Base-by-base conservation (phyloP, 2,329 filamentous ascomycete genomes). In the Aureobasidium sp. region DNA sequence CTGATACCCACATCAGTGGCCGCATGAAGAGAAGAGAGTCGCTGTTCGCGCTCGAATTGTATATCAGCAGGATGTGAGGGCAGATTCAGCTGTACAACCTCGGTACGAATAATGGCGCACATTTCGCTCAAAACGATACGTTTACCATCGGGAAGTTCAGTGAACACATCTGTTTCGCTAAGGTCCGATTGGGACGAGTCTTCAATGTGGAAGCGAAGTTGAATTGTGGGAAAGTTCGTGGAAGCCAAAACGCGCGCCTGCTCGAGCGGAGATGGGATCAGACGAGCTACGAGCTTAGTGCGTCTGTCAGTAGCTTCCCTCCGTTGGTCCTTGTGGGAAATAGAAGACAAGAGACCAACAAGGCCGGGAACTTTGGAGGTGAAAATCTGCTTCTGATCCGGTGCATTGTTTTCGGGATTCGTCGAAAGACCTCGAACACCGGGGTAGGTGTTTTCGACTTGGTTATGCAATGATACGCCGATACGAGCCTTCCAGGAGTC, bases 61-160 rank as follows among this genome's bases (percentile, higher is more conserved):
- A 64, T 6, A 31, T 64, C 63, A 25, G 55, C 57, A n/a, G 58
- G 15, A 11, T 46, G 25, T 8, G 57, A 43, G 2, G 63, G 63
- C 42, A 64, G 38, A 23, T 19, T 21, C 13, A 61, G 13, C 11
- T 60, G 27, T 21, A 55, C 33, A 13, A 43, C 21, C 15, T 63
- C 38, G 9, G 57, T 35, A 10, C 33, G n/a, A 21, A 63, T 10
- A 3, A 27, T 42, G 17, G 61, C 61, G 6, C 33, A 17, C 29
- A 64, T 60, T 1, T 47, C 35, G 5, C 10, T 27, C 17, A 64
- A 46, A 17, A 21, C 43, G 11, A 49, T 31, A 11, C 19, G 10
- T n/a, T 40, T 58, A 15, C 42, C 43, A 21, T 40, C 19, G 13
- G 42, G 19, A 11, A 58, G 55, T 17, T 7, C 27, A 17, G 53